Evolutionary conservation across 2,329 filamentous ascomycete species (phyloP), one percentile per base, ranked within the genome.

Genomic region (Plectosphaerella plurivora): DNA sequence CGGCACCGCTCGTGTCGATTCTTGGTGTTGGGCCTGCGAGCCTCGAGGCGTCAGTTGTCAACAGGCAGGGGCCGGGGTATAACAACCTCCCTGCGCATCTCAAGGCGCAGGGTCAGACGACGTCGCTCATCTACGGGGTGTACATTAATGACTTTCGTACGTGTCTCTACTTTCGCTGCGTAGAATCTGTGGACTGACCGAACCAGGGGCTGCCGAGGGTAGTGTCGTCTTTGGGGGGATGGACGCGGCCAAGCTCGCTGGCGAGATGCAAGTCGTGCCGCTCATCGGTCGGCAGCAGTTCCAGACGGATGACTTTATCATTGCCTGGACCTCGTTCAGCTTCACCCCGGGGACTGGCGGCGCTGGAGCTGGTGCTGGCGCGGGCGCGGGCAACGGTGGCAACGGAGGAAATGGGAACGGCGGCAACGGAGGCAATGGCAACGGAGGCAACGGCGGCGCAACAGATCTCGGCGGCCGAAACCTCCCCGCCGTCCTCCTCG

Each of bases 211-310:
- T 5, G 36, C 47, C n/a, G 49, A 50, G 16, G 53, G 51, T 16
- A 49, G 45, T 1, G 28, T 55, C 47, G 37, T 49, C 15, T 55
- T 53, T 18, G 53, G 53, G 5, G 53, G 51, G 18, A 45, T 55
- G 14, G 53, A 55, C 22, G 52, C 53, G 2, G 53, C 51, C 28
- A 49, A 52, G 33, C 52, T 53, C 45, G 51, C 52, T 2, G 53
- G 51, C 35, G 33, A 49, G 12, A 42, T 55, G n/a, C 50, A 50
- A 7, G 39, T 46, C 8, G 15, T 55, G 3, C 50, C 44, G 7
- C 37, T 41, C 15, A 41, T 41, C 37, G 37, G 37, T 14, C 37
- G 15, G 5, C 37, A 41, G 16, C 15, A 15, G 16, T 41, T 41
- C 37, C 37, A 41, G 16, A 41, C 37, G 15, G 37, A 41, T 18